phyloP scores from a whole-genome alignment of 306 rosid genomes.

The Cyamopsis tetragonoloba region DNA sequence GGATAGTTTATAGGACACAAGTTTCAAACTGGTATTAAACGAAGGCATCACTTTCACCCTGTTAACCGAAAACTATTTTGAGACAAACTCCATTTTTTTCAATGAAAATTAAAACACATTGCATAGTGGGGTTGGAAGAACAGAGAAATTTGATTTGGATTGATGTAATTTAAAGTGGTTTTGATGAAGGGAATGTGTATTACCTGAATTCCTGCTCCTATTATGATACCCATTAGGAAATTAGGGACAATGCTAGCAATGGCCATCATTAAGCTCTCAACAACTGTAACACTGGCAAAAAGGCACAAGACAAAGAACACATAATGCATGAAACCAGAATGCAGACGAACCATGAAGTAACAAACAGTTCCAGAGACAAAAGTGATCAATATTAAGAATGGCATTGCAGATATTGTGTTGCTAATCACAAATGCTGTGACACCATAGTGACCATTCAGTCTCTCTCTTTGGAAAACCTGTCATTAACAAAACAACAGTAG shows the following conservation, averaged over 20 bases:
- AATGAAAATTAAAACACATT: no score
- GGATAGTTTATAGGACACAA: no score
- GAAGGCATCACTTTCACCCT: no score
- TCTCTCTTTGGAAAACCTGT: constrained; percentile 95
- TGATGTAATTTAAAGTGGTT: neutral
- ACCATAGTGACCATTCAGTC: constrained; percentile 95
- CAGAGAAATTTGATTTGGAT: no score
- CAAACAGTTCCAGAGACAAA: constrained; percentile 94
- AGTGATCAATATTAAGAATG: constrained; percentile 75
- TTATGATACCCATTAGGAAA: constrained; percentile 97
- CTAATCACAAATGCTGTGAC: constrained; percentile 77
- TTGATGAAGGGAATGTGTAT: neutral
- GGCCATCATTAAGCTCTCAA: constrained; percentile 98
- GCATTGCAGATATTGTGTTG: constrained; percentile 89
- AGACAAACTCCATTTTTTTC: no score
- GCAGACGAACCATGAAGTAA: constrained; percentile 93
- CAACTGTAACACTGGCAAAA: constrained; percentile 94
- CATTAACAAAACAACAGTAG: no score
- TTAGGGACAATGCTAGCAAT: constrained; percentile 93
- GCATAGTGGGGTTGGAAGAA: no score
- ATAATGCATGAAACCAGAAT: constrained; percentile 86
- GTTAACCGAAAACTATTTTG: no score
- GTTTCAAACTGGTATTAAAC: no score
- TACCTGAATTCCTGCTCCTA: constrained; percentile 98
- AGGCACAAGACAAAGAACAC: constrained; percentile 87